Percentiles rank a stretch among this genome's conserved stretches.
phyloP scores from a whole-genome alignment of 495 filamentous ascomycete genomes.

The Tetracladium marchalianum region DNA sequence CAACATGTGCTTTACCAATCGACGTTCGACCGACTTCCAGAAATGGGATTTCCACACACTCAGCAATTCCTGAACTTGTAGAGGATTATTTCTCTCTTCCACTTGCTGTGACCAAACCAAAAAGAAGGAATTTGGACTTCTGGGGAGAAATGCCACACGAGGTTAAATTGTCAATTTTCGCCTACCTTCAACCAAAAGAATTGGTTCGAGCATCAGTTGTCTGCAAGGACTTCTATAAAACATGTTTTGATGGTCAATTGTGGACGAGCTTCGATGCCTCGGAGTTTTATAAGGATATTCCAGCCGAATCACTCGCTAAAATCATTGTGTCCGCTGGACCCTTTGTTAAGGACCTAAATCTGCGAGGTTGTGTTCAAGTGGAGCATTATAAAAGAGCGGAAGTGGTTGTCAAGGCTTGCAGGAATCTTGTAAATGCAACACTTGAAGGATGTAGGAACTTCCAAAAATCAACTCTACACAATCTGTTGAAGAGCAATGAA shows the following conservation, averaged over 20 bases:
- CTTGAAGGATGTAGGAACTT: constrained; percentile 86
- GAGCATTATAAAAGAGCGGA: constrained; percentile 69
- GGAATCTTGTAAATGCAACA: constrained; percentile 77
- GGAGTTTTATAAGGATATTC: constrained; percentile 78
- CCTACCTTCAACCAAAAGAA: constrained; percentile 68
- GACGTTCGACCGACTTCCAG: constrained; percentile 47
- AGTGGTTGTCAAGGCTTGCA: constrained; percentile 66
- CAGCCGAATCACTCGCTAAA: constrained; percentile 70
- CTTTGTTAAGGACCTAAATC: constrained; percentile 83
- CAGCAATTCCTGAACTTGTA: constrained; percentile 15
- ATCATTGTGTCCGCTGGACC: constrained; percentile 79
- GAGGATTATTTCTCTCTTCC: constrained; percentile 39
- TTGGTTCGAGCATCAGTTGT: constrained; percentile 73
- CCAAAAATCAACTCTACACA: constrained; percentile 61
- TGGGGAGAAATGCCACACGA: constrained; percentile 78
- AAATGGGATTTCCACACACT: constrained; percentile 21
- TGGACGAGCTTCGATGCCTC: constrained; percentile 81
- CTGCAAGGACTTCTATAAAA: constrained; percentile 69
- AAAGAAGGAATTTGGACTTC: constrained; percentile 52
- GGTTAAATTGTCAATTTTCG: constrained; percentile 68
- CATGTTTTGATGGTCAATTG: constrained; percentile 92
- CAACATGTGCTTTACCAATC: constrained; percentile 50
- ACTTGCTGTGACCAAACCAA: constrained; percentile 15
- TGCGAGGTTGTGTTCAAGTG: constrained; percentile 52
- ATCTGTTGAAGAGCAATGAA: constrained; percentile 67